These are phyloP conservation scores for Ophiostoma novo-ulmi DNA, from an alignment of 2,329 filamentous ascomycete genomes.

Conservation along the genomic window DNA sequence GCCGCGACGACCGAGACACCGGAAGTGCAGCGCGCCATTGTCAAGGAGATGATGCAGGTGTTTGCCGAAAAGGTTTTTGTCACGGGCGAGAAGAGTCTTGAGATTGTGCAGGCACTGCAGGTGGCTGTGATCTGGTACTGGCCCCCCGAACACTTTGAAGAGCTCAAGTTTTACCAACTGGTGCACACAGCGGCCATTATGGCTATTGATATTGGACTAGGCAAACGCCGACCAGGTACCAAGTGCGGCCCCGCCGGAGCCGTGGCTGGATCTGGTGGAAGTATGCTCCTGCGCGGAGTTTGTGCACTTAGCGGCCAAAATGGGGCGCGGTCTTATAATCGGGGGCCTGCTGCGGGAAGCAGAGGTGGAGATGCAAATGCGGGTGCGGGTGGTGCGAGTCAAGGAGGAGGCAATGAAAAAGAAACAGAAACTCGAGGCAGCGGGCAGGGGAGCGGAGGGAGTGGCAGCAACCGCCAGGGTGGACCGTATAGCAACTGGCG, in stretches of 20 bases:
- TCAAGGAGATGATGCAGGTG: constrained; percentile 64
- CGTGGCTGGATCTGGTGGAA: not conserved
- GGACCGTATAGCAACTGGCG: constrained; percentile 34
- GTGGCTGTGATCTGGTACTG: constrained; percentile 79
- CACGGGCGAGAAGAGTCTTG: constrained; percentile 72
- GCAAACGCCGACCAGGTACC: constrained; percentile 33
- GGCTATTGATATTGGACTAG: constrained; percentile 77
- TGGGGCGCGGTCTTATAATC: not conserved
- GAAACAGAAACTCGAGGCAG: not conserved
- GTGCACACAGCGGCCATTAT: constrained; percentile 76
- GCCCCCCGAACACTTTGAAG: constrained; percentile 75
- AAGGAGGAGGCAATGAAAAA: not conserved
- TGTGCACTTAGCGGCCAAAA: not conserved
- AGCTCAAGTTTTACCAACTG: constrained; percentile 85
- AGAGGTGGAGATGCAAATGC: not conserved
- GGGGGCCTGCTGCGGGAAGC: not conserved
- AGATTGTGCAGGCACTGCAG: constrained; percentile 74
- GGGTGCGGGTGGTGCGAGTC: not conserved
- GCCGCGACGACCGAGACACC: constrained; percentile 56
- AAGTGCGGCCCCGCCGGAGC: not conserved
- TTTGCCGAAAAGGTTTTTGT: constrained; percentile 71
- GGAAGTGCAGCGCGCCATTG: constrained; percentile 55
- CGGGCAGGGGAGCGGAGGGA: not conserved
- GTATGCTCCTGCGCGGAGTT: constrained; percentile 20
- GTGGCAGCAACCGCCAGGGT: not conserved